Evolutionary conservation across 331 rosid species (phyloP).

Genomic region (Arachis monticola): DNA sequence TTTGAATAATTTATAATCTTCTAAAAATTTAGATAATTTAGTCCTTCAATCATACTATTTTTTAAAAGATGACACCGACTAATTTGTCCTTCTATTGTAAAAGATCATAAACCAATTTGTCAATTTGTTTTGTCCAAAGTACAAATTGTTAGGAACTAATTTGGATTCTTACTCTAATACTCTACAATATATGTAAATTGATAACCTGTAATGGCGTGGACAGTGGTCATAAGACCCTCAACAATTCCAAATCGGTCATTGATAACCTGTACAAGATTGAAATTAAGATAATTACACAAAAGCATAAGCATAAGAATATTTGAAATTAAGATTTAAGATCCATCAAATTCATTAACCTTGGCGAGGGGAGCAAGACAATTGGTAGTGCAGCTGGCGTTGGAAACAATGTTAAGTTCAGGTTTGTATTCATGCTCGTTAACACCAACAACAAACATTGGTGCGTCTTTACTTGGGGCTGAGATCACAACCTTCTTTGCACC

Average conservation of each 20-base stretch:
- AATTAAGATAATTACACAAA: not conserved
- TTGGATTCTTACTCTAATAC: no score
- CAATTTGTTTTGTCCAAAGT: no score
- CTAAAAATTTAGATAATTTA: no score
- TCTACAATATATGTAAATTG: not conserved
- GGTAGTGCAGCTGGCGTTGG: conserved; percentile 94
- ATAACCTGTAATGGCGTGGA: conserved; percentile 82
- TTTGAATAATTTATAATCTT: no score
- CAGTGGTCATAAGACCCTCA: conserved; percentile 92
- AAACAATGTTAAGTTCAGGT: conserved; percentile 66
- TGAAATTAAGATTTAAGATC: not conserved
- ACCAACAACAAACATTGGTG: conserved; percentile 92
- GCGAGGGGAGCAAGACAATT: conserved; percentile 93
- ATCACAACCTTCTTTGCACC: conserved; percentile 95
- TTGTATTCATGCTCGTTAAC: conserved; percentile 89
- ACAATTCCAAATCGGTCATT: conserved; percentile 83
- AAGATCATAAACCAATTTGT: no score
- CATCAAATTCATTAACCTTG: conserved; percentile 50
- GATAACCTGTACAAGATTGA: conserved; percentile 55
- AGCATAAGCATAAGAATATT: not conserved
- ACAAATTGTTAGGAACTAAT: no score
- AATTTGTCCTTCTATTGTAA: no score
- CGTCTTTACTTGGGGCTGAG: conserved; percentile 90
- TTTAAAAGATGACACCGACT: no score
- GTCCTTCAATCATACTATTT: no score